Conservation (phyloP, 331 rosid species). For the Pyracantha coccinea region DNA sequence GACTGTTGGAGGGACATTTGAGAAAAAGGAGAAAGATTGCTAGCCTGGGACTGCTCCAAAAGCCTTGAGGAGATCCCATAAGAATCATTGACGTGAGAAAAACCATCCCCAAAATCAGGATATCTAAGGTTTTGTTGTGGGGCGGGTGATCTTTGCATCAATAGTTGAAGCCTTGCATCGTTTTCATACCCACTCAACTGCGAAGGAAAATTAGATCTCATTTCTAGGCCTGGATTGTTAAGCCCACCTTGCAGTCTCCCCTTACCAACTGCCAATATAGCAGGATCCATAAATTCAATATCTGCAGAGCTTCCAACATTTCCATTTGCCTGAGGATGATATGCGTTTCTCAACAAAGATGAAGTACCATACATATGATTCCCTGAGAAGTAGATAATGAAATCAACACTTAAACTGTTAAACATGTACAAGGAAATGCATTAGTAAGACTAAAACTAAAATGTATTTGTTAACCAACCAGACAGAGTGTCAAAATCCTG, state of each 20-base stretch:
- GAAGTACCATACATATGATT: slow-evolving; percentile 48
- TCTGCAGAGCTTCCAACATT: slow-evolving; percentile 44
- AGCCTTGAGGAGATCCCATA: slow-evolving; percentile 72
- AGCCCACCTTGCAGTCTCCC: slow-evolving; percentile 64
- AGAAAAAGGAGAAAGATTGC: slow-evolving; percentile 57
- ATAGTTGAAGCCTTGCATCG: slow-evolving; percentile 64
- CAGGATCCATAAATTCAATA: slow-evolving; percentile 88
- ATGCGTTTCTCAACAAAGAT: slow-evolving; percentile 48
- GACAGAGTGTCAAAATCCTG: slow-evolving; percentile 52
- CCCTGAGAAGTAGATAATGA: slow-evolving; percentile 33
- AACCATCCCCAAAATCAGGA: slow-evolving; percentile 50
- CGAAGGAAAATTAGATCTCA: slow-evolving; percentile 48
- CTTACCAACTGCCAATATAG: slow-evolving; percentile 85
- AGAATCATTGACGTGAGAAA: slow-evolving; percentile 58
- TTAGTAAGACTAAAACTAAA: not conserved
- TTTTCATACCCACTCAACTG: slow-evolving; percentile 58
- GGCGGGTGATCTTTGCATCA: slow-evolving; percentile 74
- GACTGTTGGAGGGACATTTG: slow-evolving; percentile 71
- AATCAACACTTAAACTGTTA: not conserved
- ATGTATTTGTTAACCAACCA: slow-evolving; percentile 37
- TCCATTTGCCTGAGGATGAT: slow-evolving; percentile 49
- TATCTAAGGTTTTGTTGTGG: slow-evolving; percentile 61
- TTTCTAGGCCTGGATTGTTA: slow-evolving; percentile 45
- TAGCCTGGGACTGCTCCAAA: slow-evolving; percentile 55
- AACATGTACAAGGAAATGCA: not conserved